phyloP scores from a whole-genome alignment of 257 asterid genomes.

The Solanum peruvianum region DNA sequence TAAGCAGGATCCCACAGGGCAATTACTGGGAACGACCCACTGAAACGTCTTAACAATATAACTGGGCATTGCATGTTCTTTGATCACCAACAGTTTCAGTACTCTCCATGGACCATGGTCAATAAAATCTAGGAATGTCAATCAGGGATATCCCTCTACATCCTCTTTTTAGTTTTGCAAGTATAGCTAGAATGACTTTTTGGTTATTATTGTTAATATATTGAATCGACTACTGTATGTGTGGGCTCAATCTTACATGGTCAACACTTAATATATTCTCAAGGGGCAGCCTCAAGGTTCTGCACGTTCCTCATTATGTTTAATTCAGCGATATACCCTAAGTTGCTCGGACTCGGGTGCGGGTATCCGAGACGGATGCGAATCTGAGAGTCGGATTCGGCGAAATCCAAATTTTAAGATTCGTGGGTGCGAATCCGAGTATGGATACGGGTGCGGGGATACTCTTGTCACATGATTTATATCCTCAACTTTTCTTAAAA shows the following conservation, averaged over 20 bases:
- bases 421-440: no score
- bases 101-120: neutral
- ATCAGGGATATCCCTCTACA: neutral
- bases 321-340: neutral
- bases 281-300: neutral
- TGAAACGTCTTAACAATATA: neutral
- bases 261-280: neutral
- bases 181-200: neutral
- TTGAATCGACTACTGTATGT: neutral
- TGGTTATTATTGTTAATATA: neutral
- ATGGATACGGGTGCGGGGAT: no score
- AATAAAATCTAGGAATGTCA: neutral
- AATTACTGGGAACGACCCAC: neutral
- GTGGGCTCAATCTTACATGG: neutral
- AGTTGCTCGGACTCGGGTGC: no score
- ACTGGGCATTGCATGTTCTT: neutral
- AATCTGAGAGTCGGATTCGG: no score
- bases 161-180: neutral
- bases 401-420: no score
- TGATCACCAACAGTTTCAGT: neutral
- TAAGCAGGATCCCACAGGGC: neutral
- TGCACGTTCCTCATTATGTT: neutral
- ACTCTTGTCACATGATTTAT: no score
- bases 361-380: no score
- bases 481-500: no score